A percentile compares a stretch with the other conserved stretches of the same genome.
Evolutionary conservation across 1,284 basidiomycete species (phyloP).

Genomic region (Ustilago shanxiensis): DNA sequence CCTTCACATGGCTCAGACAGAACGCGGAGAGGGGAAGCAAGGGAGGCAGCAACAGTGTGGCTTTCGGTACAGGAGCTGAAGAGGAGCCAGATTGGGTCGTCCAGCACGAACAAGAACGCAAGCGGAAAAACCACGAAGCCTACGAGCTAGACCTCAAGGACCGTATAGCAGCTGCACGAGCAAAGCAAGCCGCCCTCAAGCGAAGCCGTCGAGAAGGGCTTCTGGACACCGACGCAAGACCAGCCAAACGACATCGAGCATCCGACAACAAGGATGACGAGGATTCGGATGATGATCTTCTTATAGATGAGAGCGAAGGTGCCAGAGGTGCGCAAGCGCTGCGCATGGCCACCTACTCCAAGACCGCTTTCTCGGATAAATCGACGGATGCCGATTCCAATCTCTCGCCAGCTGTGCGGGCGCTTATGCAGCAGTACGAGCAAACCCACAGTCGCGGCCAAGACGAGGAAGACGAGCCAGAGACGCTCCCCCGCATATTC

Average conservation of each 20-base stretch:
- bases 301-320: constrained; percentile 41
- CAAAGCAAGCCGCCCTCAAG: constrained; percentile 48
- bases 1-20: constrained; percentile 69
- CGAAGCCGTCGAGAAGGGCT: constrained; percentile 16
- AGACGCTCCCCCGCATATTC: constrained; percentile 75
- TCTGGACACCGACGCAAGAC: constrained; percentile 15
- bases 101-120: constrained; percentile 68
- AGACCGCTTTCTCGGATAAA: constrained; percentile 16
- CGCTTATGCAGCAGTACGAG: constrained; percentile 77
- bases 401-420: constrained; percentile 82
- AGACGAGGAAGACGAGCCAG: constrained; percentile 65
- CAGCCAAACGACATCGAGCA: constrained; percentile 25
- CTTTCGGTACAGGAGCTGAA: constrained; percentile 2
- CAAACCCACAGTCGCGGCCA: constrained; percentile 39
- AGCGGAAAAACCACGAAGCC: constrained; percentile 56
- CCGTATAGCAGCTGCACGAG: constrained; percentile 57
- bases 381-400: constrained; percentile 26
- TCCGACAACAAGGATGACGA: constrained; percentile 6
- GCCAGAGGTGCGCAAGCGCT: constrained; percentile 17
- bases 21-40: constrained; percentile 55
- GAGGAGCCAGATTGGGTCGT: constrained; percentile 71
- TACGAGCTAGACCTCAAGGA: constrained; percentile 68
- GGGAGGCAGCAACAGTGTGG: constrained; percentile 25
- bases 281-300: constrained; percentile 53
- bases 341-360: constrained; percentile 37